Evolutionary conservation across 805 yeast genomes (phyloP).

Genomic region (Saturnispora dispora): DNA sequence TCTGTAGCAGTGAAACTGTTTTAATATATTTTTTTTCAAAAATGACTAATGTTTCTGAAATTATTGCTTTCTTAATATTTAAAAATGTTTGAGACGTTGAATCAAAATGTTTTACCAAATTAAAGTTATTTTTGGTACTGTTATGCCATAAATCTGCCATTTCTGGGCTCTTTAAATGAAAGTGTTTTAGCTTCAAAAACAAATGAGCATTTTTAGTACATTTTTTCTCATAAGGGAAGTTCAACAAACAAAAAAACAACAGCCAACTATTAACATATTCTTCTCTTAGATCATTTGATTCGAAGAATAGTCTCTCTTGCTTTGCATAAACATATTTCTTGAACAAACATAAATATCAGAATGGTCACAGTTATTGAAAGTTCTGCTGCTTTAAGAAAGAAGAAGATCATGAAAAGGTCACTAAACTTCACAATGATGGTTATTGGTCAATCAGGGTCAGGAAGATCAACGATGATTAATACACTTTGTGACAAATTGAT

Average conservation of each 20-base stretch:
- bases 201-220: background rate
- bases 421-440: constrained; percentile 81
- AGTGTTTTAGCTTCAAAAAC: background rate
- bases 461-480: constrained; percentile 88
- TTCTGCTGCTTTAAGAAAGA: constrained; percentile 52
- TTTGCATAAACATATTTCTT: background rate
- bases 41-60: no score
- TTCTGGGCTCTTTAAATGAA: no score
- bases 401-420: constrained; percentile 74
- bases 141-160: no score
- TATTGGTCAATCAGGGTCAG: constrained; percentile 80
- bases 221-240: background rate
- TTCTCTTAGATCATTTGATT: background rate
- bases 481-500: constrained; percentile 85
- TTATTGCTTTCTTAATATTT: no score
- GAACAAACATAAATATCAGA: background rate
- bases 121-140: no score
- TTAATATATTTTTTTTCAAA: no score
- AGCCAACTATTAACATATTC: background rate
- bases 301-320: background rate
- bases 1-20: no score
- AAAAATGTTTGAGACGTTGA: no score
- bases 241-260: background rate
- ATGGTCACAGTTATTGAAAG: constrained; percentile 43
- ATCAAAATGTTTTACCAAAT: no score